These are phyloP conservation scores for Cercophora sp. DNA, from an alignment of 495 filamentous ascomycete genomes.

Conservation along the genomic window DNA sequence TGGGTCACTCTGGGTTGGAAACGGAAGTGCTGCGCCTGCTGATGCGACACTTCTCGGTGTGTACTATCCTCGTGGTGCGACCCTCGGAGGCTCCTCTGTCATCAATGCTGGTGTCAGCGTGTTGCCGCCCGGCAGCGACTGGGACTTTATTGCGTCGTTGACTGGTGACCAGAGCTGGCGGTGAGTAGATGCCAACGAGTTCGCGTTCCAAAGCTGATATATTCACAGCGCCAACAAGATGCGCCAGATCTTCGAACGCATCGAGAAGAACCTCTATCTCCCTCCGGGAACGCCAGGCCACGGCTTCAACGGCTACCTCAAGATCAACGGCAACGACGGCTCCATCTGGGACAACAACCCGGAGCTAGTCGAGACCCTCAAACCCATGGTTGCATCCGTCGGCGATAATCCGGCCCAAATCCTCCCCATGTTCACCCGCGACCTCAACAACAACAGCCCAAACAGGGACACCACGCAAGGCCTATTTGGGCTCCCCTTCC, in stretches of 20 bases:
- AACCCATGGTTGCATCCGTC: conserved; percentile 17
- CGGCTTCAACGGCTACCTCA: conserved; percentile 55
- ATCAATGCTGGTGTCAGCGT: conserved; percentile 37
- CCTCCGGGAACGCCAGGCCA: conserved; percentile 42
- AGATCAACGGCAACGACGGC: conserved; percentile 30
- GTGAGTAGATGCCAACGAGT: no score
- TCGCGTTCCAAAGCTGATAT: no score
- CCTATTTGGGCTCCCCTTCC: conserved; percentile 32
- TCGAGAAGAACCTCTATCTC: conserved; percentile 54
- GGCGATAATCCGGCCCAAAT: conserved; percentile 19
- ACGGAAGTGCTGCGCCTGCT: conserved; percentile 32
- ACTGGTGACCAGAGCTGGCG: conserved; percentile 38
- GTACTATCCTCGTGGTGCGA: conserved; percentile 43
- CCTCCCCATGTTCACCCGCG: conserved; percentile 23
- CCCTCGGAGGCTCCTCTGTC: conserved; percentile 41
- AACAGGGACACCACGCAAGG: conserved; percentile 24
- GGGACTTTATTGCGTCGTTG: conserved; percentile 24
- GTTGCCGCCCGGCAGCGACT: conserved; percentile 36
- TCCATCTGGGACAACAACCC: conserved; percentile 35
- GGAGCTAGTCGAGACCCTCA: conserved; percentile 36
- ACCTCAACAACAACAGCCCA: conserved; percentile 45
- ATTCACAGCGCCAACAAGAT: conserved; percentile 30
- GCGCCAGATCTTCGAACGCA: conserved; percentile 39
- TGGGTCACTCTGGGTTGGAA: conserved; percentile 38
- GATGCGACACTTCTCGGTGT: conserved; percentile 35